phyloP scores from a whole-genome alignment of 306 rosid species.

The Prunus salicina region DNA sequence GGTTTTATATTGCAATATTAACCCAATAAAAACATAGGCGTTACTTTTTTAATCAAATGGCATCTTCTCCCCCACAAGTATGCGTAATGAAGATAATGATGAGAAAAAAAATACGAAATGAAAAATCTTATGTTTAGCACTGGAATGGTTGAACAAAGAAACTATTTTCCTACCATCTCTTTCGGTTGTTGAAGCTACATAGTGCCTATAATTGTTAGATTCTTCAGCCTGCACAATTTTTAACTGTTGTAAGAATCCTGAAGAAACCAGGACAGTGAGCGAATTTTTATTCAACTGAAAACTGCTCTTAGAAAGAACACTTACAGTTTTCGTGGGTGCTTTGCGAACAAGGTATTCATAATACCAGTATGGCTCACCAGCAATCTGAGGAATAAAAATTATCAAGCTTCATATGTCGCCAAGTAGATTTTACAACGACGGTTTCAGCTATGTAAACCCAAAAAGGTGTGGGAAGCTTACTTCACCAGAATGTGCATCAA shows the following conservation, averaged over 20 bases:
- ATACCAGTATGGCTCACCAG: constrained; percentile 86
- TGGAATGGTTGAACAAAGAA: not conserved
- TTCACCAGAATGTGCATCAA: constrained; percentile 72
- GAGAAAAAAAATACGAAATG: not conserved
- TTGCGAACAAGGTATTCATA: constrained; percentile 92
- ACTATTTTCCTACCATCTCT: constrained; percentile 62
- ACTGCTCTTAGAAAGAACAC: constrained; percentile 19
- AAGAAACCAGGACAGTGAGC: constrained; percentile 15
- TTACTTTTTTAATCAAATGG: not conserved
- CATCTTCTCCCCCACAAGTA: not conserved
- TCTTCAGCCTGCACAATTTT: constrained; percentile 54
- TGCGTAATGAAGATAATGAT: not conserved
- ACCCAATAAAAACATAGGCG: too few relatives aligned
- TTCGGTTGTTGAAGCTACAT: constrained; percentile 83
- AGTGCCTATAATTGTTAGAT: constrained; percentile 61
- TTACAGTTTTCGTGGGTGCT: constrained; percentile 70
- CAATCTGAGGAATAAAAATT: constrained; percentile 52
- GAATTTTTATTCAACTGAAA: constrained; percentile 10
- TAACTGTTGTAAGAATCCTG: constrained; percentile 25
- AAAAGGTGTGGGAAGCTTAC: constrained; percentile 46
- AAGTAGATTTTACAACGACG: not conserved
- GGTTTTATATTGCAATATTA: constrained; percentile 18
- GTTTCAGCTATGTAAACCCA: not conserved
- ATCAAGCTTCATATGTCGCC: constrained; percentile 18
- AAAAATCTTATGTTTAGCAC: not conserved